A percentile compares a stretch with the other conserved stretches of the same genome.
phyloP scores from a whole-genome alignment of 2,329 filamentous ascomycete genomes.

The Botryotinia calthae region DNA sequence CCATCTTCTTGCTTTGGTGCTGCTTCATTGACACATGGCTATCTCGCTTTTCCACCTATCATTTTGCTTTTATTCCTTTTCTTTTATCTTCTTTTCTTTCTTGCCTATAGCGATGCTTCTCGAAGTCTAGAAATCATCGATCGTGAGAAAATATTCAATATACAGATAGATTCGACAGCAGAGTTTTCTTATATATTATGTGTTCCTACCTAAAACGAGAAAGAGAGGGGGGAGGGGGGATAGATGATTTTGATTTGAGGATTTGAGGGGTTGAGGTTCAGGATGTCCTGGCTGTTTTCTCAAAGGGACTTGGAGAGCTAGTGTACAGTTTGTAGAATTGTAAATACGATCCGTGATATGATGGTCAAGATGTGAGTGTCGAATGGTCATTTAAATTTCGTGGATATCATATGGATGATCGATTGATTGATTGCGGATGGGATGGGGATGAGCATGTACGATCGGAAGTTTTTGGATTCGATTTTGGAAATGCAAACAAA shows the following conservation, averaged over 20 bases:
- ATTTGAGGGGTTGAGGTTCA: neutral
- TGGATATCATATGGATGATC: no score
- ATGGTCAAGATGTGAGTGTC: no score
- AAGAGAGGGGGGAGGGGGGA: neutral
- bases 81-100: neutral
- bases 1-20: neutral
- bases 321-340: no score
- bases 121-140: neutral
- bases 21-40: neutral
- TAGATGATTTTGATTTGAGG: no score
- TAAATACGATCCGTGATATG: no score
- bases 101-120: neutral
- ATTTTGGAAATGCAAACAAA: no score
- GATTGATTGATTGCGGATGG: no score
- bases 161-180: neutral
- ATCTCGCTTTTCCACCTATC: neutral
- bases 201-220: fast-evolving
- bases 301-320: no score
- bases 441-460: no score
- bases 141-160: neutral
- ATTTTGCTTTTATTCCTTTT: neutral
- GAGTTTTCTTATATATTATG: neutral
- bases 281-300: neutral
- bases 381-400: no score
- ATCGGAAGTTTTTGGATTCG: no score